These are phyloP conservation scores for Trichoderma cornu-damae DNA, from an alignment of 2,329 filamentous ascomycete genomes.

Conservation along the genomic window DNA sequence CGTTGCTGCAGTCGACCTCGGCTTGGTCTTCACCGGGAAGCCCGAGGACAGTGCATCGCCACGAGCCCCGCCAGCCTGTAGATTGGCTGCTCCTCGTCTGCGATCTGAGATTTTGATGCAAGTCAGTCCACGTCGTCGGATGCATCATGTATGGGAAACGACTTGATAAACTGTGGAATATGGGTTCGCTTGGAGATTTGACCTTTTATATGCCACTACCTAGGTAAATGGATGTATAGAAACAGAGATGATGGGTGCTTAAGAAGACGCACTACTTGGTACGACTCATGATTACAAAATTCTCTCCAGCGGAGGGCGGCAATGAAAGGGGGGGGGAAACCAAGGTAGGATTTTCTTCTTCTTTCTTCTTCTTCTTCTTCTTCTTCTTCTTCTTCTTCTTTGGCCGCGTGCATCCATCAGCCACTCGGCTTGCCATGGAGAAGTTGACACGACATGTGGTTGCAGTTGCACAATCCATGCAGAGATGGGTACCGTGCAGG, in stretches of 20 bases:
- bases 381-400: too few species aligned
- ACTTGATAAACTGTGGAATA: too few species aligned
- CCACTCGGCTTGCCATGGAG: neutral
- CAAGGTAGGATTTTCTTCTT: neutral
- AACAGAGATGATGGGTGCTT: neutral
- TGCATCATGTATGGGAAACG: too few species aligned
- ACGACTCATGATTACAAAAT: neutral
- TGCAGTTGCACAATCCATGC: neutral
- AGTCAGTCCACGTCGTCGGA: neutral
- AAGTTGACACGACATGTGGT: neutral
- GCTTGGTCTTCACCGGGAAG: slow-evolving; percentile 48
- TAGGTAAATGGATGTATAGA: neutral
- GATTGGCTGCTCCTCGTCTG: slow-evolving; percentile 27
- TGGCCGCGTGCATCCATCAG: neutral
- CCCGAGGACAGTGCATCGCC: slow-evolving; percentile 72
- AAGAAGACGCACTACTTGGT: neutral
- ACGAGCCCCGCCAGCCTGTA: slow-evolving; percentile 68
- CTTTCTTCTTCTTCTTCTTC: too few species aligned
- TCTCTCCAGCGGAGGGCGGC: too few species aligned
- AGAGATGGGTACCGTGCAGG: neutral
- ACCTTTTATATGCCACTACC: too few species aligned
- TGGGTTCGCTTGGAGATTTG: too few species aligned
- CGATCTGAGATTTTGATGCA: neutral
- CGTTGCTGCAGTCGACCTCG: slow-evolving; percentile 63
- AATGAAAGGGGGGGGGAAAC: neutral